Evolutionary conservation across 495 filamentous ascomycete genomes (phyloP).

Genomic region (Aspergillus cristatus): DNA sequence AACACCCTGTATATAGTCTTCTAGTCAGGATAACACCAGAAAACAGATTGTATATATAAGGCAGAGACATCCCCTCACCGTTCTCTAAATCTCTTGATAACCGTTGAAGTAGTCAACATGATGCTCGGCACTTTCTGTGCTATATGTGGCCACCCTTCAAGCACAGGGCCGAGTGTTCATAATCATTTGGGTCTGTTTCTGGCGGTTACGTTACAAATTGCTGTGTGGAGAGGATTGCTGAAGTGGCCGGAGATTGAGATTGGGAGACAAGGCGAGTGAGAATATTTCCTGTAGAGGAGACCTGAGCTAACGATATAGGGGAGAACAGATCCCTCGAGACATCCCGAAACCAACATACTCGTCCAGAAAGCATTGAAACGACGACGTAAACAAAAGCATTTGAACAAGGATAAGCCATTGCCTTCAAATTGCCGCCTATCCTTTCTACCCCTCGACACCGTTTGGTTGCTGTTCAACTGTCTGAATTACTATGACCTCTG

Average conservation of each 20-base stretch:
- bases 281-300: not conserved
- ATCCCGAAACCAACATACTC: not conserved
- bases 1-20: too few relatives aligned
- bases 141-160: too few relatives aligned
- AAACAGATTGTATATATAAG: too few relatives aligned
- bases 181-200: not conserved
- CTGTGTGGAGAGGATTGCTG: not conserved
- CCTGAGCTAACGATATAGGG: not conserved
- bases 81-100: too few relatives aligned
- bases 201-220: not conserved
- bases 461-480: not conserved
- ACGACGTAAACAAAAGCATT: not conserved
- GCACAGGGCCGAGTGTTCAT: not conserved
- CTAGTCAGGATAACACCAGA: too few relatives aligned
- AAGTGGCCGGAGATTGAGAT: not conserved
- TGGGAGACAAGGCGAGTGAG: not conserved
- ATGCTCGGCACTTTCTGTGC: too few relatives aligned
- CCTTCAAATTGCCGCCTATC: not conserved
- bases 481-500: not conserved
- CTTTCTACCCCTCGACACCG: not conserved
- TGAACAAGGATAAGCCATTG: not conserved
- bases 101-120: too few relatives aligned
- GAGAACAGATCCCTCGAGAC: not conserved
- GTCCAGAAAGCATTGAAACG: not conserved
- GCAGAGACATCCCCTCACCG: too few relatives aligned